Conservation (phyloP, 1,284 basidiomycete species). For the Fomitiporia mediterranea region DNA sequence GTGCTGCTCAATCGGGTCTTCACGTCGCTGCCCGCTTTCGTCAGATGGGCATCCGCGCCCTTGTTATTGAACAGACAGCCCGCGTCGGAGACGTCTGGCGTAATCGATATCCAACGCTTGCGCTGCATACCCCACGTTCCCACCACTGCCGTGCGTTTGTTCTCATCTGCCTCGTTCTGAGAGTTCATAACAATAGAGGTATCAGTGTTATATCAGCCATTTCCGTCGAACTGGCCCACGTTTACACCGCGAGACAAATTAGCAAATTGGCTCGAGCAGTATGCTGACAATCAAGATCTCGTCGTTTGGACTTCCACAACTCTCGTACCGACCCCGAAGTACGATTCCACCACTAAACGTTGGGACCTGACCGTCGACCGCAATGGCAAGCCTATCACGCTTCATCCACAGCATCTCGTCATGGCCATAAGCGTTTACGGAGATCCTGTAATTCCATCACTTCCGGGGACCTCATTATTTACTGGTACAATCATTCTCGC, state of each 20-base stretch:
- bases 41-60: conserved; percentile 42
- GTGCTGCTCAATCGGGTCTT: conserved; percentile 52
- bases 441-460: conserved; percentile 29
- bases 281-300: conserved; percentile 18
- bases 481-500: conserved; percentile 32
- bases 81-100: conserved; percentile 54
- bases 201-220: conserved; percentile 21
- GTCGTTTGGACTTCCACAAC: conserved; percentile 22
- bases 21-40: conserved; percentile 48
- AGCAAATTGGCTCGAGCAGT: conserved; percentile 22
- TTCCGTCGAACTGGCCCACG: conserved; percentile 18
- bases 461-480: conserved; percentile 29
- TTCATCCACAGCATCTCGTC: conserved; percentile 36
- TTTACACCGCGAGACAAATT: conserved; percentile 21
- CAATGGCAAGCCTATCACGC: conserved; percentile 26
- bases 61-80: conserved; percentile 45
- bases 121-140: conserved; percentile 36
- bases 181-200: no score
- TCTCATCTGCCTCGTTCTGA: no score
- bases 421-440: conserved; percentile 35
- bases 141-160: conserved; percentile 14
- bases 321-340: conserved; percentile 19
- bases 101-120: conserved; percentile 45
- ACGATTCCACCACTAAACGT: conserved; percentile 28
- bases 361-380: conserved; percentile 33